Conservation (phyloP, 805 yeast species). For the Candida incommunis region DNA sequence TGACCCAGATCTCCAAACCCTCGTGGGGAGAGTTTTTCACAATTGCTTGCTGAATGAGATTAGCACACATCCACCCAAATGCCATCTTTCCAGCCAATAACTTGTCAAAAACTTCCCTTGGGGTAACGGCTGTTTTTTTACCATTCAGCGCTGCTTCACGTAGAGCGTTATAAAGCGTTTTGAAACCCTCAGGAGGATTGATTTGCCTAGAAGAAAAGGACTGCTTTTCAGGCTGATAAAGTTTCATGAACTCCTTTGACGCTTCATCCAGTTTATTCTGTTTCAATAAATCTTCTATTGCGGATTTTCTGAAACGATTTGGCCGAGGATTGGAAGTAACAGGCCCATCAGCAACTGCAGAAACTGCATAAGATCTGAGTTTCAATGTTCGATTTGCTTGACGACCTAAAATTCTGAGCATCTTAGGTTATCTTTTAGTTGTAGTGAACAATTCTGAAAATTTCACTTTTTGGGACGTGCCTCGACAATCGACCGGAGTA, state of each 20-base stretch:
- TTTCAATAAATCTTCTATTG: not conserved
- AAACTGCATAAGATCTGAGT: too few relatives aligned
- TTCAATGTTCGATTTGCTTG: too few relatives aligned
- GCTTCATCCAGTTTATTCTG: not conserved
- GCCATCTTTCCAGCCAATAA: not conserved
- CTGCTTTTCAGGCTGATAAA: not conserved
- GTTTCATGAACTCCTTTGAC: not conserved
- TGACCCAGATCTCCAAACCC: not conserved
- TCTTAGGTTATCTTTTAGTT: too few relatives aligned
- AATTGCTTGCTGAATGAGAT: not conserved
- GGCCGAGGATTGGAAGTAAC: too few relatives aligned
- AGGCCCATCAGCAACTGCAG: too few relatives aligned
- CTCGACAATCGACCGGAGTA: too few relatives aligned
- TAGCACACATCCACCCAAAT: slow-evolving; percentile 1
- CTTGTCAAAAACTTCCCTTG: not conserved
- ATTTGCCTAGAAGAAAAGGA: not conserved
- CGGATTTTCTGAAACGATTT: not conserved
- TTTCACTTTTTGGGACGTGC: too few relatives aligned
- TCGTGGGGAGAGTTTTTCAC: not conserved
- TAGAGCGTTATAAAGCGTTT: not conserved
- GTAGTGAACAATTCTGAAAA: too few relatives aligned
- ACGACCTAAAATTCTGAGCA: too few relatives aligned
- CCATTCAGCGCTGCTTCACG: not conserved
- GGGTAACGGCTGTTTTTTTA: not conserved
- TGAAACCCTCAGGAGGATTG: not conserved